A percentile compares a stretch with the other conserved stretches of the same genome.
Evolutionary conservation across 805 yeast genomes (phyloP).

Genomic region (Candida methanosorbosa): DNA sequence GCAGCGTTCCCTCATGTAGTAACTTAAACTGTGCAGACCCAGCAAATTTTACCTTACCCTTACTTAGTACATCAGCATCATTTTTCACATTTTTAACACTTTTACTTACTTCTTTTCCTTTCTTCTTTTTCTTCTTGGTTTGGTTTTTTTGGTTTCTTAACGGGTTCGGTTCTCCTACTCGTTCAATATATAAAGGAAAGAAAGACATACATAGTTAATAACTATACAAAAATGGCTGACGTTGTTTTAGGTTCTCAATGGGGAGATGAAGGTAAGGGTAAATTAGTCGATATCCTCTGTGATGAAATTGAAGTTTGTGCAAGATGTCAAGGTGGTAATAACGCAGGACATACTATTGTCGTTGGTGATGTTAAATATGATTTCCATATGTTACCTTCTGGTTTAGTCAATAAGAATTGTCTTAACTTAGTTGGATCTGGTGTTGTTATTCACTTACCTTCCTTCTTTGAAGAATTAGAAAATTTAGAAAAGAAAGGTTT

Average conservation of each 20-base stretch:
- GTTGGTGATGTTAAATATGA: constrained; percentile 85
- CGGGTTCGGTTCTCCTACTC: neutral
- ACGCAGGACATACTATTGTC: constrained; percentile 98
- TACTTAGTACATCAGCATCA: too few species aligned
- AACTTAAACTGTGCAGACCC: too few species aligned
- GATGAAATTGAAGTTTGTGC: constrained; percentile 96
- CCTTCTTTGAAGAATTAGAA: constrained; percentile 81
- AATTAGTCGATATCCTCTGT: constrained; percentile 89
- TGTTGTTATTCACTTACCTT: constrained; percentile 92
- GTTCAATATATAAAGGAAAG: neutral
- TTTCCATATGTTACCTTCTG: constrained; percentile 98
- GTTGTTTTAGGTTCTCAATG: constrained; percentile 98
- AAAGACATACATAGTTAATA: neutral
- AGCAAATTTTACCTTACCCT: too few species aligned
- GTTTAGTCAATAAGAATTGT: constrained; percentile 92
- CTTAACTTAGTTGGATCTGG: constrained; percentile 89
- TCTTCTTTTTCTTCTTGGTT: too few species aligned
- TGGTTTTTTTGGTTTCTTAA: neutral
- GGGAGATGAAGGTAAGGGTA: constrained; percentile 99
- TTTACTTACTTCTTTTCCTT: too few species aligned
- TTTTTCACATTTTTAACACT: too few species aligned
- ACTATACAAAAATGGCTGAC: constrained; percentile 61
- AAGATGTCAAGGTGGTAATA: constrained; percentile 97
- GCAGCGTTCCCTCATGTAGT: too few species aligned
- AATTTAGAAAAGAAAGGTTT: constrained; percentile 78